Base-by-base conservation (phyloP, 2,329 filamentous ascomycete genomes). In the Chaetomium globosum region DNA sequence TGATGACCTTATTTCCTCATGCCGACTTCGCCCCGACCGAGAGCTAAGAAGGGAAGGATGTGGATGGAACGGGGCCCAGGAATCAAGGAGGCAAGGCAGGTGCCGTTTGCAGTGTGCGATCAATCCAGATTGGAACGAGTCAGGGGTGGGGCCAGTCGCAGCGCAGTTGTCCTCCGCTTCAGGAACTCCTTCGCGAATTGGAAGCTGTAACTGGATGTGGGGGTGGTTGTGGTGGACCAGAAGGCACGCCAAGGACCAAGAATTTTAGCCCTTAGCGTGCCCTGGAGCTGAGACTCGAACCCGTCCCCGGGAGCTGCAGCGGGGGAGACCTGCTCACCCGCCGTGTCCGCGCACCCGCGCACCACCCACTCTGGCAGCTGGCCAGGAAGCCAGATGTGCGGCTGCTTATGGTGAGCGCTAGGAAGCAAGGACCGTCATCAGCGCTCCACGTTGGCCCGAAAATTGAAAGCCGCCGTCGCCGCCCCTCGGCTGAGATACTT, bases 231-330 rank as follows among this genome's bases (percentile, higher is more conserved):
- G 16, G 68, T 67, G 65, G 67, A 33, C 48, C 66, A 54, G 43
- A 13, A 55, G 36, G 3, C 60, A 39, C n/a, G 65, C 68, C 67
- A 68, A 70, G 65, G 6, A 51, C 67, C 59, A 52, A 60, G 66
- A 64, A 57, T 64, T 68, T 68, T 70, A 67, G 43, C 58, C 62
- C 52, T 67, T 70, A 68, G 63, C 57, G 67, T 69, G 55, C 36
- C 57, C 60, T 59, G 39, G 56, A 52, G 28, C 60, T 63, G 59
- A 66, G 60, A 55, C 61, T 43, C 21, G 39, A 16, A 16, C 39
- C 39, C 16, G 16, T 5, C 39, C 39, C 39, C 39, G 39, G 16
- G 16, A 43, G 13, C 39, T 43, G 39, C 39, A 43, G 39, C 16
- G 39, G 39, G 39, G 39, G 19, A 43, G 2, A 43, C 16, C 16